Conservation (phyloP, 176 grass and related monocot species). For the Thalia dealbata region DNA sequence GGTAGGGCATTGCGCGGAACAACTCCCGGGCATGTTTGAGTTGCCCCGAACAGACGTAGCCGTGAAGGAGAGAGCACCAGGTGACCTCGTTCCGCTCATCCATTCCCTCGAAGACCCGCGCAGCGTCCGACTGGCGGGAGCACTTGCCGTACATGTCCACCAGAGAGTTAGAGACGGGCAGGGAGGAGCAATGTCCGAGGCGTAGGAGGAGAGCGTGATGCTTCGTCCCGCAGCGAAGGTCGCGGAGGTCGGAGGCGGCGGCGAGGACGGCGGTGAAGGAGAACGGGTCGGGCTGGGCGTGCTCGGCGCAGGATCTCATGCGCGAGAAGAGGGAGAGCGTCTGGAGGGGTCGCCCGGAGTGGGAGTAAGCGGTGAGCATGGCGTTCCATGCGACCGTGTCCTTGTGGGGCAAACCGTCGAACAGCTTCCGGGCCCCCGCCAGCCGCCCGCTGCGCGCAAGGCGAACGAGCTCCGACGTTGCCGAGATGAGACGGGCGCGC, state of each 20-base stretch:
- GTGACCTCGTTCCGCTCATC: slow-evolving; percentile 35
- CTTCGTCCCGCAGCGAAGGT: slow-evolving; percentile 19
- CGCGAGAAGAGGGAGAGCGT: slow-evolving; percentile 34
- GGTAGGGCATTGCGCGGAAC: slow-evolving; percentile 41
- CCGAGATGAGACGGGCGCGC: slow-evolving; percentile 19
- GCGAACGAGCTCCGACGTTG: slow-evolving; percentile 37
- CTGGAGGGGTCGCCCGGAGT: slow-evolving; percentile 25
- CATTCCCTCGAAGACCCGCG: slow-evolving; percentile 43
- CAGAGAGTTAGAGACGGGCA: slow-evolving; percentile 56
- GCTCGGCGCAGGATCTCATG: slow-evolving; percentile 3
- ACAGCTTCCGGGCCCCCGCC: slow-evolving; percentile 33
- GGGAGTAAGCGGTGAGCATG: slow-evolving; percentile 54
- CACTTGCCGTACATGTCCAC: slow-evolving; percentile 57
- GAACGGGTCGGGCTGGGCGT: slow-evolving; percentile 31
- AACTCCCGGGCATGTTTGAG: slow-evolving; percentile 21
- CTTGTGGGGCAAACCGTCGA: slow-evolving; percentile 45
- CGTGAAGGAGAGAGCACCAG: slow-evolving; percentile 58
- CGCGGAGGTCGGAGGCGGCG: slow-evolving; percentile 24
- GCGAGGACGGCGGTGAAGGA: slow-evolving; percentile 41
- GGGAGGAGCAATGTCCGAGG: slow-evolving; percentile 27
- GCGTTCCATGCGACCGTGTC: slow-evolving; percentile 61
- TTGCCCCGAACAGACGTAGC: slow-evolving; percentile 6
- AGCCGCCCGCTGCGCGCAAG: slow-evolving; percentile 30
- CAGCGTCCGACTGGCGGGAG: slow-evolving; percentile 23
- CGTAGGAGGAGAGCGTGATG: slow-evolving; percentile 43